phyloP scores from a whole-genome alignment of 805 yeast genomes.

The Saccharomycopsis fibuligera region DNA sequence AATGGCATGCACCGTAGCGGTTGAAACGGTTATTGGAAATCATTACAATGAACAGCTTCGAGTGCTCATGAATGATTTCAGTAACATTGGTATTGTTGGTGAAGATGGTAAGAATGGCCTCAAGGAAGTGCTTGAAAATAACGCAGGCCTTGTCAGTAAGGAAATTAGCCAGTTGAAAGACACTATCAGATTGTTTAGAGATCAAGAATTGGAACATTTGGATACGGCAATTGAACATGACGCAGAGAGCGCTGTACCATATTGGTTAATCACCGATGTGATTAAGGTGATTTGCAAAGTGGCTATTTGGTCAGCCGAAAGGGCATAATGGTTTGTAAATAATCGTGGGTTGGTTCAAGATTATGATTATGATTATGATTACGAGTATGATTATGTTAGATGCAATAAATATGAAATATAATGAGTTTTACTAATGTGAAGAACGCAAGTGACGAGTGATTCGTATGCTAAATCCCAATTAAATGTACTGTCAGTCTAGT shows the following conservation, averaged over 20 bases:
- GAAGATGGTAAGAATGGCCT: slow-evolving; percentile 25
- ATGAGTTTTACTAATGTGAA: too few species aligned
- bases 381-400: too few species aligned
- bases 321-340: slow-evolving; percentile 49
- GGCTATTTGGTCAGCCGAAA: slow-evolving; percentile 91
- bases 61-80: slow-evolving; percentile 60
- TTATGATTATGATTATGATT: too few species aligned
- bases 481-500: too few species aligned
- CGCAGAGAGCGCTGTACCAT: slow-evolving; percentile 90
- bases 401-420: too few species aligned
- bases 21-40: slow-evolving; percentile 94
- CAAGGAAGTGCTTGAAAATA: slow-evolving; percentile 23
- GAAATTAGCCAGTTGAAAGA: slow-evolving; percentile 55
- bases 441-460: too few species aligned
- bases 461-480: too few species aligned
- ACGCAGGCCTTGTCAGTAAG: slow-evolving; percentile 33
- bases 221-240: slow-evolving; percentile 91
- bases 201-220: slow-evolving; percentile 91
- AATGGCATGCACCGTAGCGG: slow-evolving; percentile 99
- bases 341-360: too few species aligned
- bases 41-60: slow-evolving; percentile 91
- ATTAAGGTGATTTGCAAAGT: slow-evolving; percentile 76
- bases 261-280: slow-evolving; percentile 78
- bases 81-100: slow-evolving; percentile 24
- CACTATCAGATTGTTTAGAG: slow-evolving; percentile 72